Evolutionary conservation across 2,329 filamentous ascomycete species (phyloP), one percentile per base, ranked within the genome.

Genomic region (Phoma sp.): DNA sequence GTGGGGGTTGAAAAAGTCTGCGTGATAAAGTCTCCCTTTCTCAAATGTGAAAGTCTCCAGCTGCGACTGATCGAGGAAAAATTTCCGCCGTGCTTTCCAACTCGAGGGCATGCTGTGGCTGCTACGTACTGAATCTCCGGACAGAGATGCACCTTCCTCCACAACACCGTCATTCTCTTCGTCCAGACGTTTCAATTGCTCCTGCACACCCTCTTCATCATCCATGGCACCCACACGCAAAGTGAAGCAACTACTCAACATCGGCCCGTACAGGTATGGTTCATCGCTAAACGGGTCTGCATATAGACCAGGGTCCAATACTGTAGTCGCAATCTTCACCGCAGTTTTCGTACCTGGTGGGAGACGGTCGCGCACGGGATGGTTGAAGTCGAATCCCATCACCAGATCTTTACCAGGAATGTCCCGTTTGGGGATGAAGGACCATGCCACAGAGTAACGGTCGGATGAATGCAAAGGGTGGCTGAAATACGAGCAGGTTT

Each of bases 1-100:
- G 61, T 80, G 79, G 22, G 77, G 77, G 47, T 81, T 81, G 68
- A 77, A 79, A 54, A 81, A 80, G 50, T 81, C 79, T 1, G 67
- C 77, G 35, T 77, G 71, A 49, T 81, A 80, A 48, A 75, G 48
- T 18, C 79, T 52, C 0, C 74, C 78, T 50, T 75, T 72, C 52
- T 80, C 77, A 42, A 80, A 80, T 0, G 69, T 67, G 42, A 79
- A 77, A 0, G 55, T 43, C 27, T 75, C 65, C 9, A 77, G 65
- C 41, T 27, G 77, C 70, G 18, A 60, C 53, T 61, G 53, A 4
- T 71, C 66, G 5, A 79, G 66, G 54, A 79, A 80, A 59, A 71
- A 66, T 56, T 80, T 81, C 9, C 78, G 66, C n/a, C 79, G 64
- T 61, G 79, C 79, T 40, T 76, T 74, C 46, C 71, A 72, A 18